Evolutionary conservation across 2,329 filamentous ascomycete genomes (phyloP).

Genomic region (Monilinia fructicola): DNA sequence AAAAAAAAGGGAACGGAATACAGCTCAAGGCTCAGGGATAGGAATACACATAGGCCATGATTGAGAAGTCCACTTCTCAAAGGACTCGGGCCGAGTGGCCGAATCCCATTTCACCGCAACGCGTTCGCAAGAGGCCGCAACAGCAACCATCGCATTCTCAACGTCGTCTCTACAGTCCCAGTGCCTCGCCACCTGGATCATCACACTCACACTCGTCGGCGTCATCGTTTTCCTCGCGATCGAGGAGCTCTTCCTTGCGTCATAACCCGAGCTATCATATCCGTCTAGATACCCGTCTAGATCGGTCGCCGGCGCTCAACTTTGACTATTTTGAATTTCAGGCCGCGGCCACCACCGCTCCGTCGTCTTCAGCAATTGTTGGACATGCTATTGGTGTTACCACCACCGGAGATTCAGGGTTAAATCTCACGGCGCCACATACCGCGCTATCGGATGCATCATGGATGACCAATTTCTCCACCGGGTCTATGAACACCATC

Average conservation of each 20-base stretch:
- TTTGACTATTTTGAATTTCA: constrained; percentile 18
- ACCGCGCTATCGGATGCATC: constrained; percentile 4
- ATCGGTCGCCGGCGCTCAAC: constrained; percentile 2
- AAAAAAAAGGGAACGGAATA: background rate
- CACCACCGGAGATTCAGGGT: background rate
- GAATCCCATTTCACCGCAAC: constrained; percentile 17
- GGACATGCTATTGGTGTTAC: constrained; percentile 2
- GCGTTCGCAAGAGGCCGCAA: constrained; percentile 20
- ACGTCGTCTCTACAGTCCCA: constrained; percentile 18
- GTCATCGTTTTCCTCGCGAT: constrained; percentile 9
- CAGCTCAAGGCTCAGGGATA: background rate
- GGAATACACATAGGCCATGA: constrained; percentile 18
- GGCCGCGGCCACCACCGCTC: background rate
- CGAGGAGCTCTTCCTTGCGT: constrained; percentile 5
- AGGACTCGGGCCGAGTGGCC: constrained; percentile 23
- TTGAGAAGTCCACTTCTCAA: constrained; percentile 16
- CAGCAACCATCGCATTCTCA: constrained; percentile 16
- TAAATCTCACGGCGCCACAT: constrained; percentile 16
- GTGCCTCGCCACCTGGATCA: constrained; percentile 18
- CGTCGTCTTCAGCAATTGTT: constrained; percentile 15
- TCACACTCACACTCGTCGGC: constrained; percentile 16
- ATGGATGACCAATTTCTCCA: constrained; percentile 12
- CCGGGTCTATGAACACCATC: constrained; percentile 1
- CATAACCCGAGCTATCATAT: constrained; percentile 15
- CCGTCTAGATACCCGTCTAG: constrained; percentile 9